Evolutionary conservation across 23 red algal species (phyloP).

Genomic region (Gracilaria gracilis): DNA sequence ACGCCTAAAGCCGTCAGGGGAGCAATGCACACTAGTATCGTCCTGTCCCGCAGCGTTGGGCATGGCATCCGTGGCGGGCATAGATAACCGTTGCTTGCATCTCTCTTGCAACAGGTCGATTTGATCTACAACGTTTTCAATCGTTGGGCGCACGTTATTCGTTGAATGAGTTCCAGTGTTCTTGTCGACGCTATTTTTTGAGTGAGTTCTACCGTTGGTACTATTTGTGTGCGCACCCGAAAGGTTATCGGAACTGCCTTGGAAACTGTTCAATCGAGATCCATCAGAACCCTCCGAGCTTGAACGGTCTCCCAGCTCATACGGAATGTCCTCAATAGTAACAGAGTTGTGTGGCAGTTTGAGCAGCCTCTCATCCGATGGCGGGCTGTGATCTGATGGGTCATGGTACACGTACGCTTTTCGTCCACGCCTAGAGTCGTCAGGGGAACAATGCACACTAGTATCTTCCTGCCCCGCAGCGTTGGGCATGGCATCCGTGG

Average conservation of each 20-base stretch:
- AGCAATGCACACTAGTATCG: no score
- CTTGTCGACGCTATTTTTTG: background rate
- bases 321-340: background rate
- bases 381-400: background rate
- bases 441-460: background rate
- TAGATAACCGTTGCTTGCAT: no score
- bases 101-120: no score
- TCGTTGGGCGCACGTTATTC: no score
- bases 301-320: background rate
- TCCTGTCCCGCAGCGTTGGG: no score
- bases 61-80: no score
- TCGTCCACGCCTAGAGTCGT: background rate
- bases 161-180: no score
- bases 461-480: background rate
- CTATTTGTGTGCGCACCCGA: background rate
- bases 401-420: background rate
- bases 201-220: background rate
- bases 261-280: no score
- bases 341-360: background rate
- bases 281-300: background rate
- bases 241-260: background rate
- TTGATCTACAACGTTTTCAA: no score
- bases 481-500: background rate
- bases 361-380: background rate
- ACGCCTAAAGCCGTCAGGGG: no score